phyloP scores from a whole-genome alignment of 2,329 filamentous ascomycete species.

The Alternaria angustiovoidea region DNA sequence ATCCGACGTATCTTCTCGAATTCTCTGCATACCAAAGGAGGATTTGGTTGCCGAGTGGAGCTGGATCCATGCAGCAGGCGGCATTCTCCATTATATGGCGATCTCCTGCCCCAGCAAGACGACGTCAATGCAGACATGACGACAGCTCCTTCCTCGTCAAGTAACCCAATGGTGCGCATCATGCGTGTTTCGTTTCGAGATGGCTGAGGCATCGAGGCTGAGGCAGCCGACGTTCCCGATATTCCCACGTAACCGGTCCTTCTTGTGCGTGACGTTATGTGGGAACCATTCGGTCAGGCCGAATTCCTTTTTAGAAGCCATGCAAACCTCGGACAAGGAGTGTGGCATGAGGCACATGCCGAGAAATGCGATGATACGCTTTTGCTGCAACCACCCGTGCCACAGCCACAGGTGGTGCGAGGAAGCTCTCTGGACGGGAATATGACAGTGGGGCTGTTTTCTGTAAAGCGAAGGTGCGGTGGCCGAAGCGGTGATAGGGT shows the following conservation, averaged over 20 bases:
- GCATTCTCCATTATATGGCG: background rate
- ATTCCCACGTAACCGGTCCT: constrained; percentile 4
- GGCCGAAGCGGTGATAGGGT: constrained; percentile 11
- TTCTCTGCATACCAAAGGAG: background rate
- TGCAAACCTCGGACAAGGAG: constrained; percentile 36
- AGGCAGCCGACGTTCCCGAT: constrained; percentile 24
- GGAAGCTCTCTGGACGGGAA: background rate
- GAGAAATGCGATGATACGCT: constrained; percentile 7
- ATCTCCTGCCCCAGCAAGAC: constrained; percentile 2
- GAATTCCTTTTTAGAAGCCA: constrained; percentile 6
- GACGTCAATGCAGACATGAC: constrained; percentile 10
- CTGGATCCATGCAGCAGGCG: background rate
- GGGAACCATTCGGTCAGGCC: constrained; percentile 1
- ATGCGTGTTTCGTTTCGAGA: constrained; percentile 26
- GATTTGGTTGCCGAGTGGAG: background rate
- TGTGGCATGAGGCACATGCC: constrained; percentile 31
- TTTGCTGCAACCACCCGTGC: constrained; percentile 33
- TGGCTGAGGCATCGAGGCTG: constrained; percentile 19
- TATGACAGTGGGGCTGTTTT: background rate
- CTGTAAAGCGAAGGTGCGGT: constrained; percentile 4
- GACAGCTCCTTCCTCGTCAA: background rate
- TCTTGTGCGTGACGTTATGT: constrained; percentile 15
- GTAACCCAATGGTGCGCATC: constrained; percentile 13
- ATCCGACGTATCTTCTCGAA: background rate
- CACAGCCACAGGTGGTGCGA: constrained; percentile 4